These are phyloP conservation scores for Alternaria brassicae DNA, from an alignment of 2,329 filamentous ascomycete species.

Conservation along the genomic window DNA sequence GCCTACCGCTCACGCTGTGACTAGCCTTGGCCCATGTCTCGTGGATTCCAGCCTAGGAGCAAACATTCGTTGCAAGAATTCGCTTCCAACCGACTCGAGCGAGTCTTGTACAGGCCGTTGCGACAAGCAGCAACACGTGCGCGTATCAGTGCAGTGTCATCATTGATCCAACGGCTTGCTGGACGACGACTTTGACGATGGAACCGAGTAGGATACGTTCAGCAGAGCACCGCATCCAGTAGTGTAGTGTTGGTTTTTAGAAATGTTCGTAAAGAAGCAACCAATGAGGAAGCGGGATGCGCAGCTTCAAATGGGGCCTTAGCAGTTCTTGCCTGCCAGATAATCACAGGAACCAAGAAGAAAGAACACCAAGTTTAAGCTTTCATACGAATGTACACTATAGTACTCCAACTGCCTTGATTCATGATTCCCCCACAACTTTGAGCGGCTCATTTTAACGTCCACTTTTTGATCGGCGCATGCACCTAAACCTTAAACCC, in stretches of 20 bases:
- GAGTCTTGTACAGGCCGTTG: not conserved
- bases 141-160: not conserved
- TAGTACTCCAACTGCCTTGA: not conserved
- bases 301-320: not conserved
- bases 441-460: slow-evolving; percentile 8
- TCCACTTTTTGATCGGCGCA: slow-evolving; percentile 35
- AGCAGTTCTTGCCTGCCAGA: not conserved
- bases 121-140: not conserved
- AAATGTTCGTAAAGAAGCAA: not conserved
- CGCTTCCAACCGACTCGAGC: not conserved
- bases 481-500: slow-evolving; percentile 45
- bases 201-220: not conserved
- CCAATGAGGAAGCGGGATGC: not conserved
- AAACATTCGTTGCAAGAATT: too few species aligned
- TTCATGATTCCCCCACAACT: not conserved
- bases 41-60: not conserved
- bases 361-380: not conserved
- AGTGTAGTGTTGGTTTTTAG: not conserved
- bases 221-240: not conserved
- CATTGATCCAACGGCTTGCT: not conserved
- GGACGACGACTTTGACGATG: not conserved
- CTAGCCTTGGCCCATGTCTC: not conserved
- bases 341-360: not conserved
- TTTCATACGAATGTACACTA: not conserved
- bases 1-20: not conserved